Evolutionary conservation across 1,139 yeast genomes (phyloP).

Genomic region (Spathaspora sp.): DNA sequence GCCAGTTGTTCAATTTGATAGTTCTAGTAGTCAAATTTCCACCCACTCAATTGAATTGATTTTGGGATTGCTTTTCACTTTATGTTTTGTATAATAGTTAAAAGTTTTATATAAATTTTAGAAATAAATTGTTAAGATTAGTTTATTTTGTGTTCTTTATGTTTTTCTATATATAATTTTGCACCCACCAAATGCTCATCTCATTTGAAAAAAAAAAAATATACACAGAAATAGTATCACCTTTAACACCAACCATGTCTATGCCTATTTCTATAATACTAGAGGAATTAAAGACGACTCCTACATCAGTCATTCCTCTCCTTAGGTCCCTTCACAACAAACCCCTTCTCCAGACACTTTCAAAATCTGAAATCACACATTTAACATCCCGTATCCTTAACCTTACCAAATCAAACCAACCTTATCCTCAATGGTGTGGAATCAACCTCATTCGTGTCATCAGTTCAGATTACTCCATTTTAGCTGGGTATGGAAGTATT

Average conservation of each 20-base stretch:
- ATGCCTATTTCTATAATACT: slow-evolving; percentile 34
- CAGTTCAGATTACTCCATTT: slow-evolving; percentile 49
- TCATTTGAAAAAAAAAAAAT: not conserved
- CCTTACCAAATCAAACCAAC: slow-evolving; percentile 50
- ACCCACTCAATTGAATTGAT: not conserved
- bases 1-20: not conserved
- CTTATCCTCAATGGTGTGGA: slow-evolving; percentile 62
- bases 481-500: slow-evolving; percentile 58
- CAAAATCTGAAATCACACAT: slow-evolving; percentile 57
- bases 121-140: too few relatives aligned
- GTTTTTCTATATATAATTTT: not conserved
- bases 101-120: not conserved
- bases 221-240: not conserved
- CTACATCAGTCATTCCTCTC: slow-evolving; percentile 36
- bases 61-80: not conserved
- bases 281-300: slow-evolving; percentile 35
- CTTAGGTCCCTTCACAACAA: slow-evolving; percentile 31
- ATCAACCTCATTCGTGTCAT: slow-evolving; percentile 53
- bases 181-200: slow-evolving; percentile 2
- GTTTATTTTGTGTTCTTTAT: not conserved
- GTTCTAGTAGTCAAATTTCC: not conserved
- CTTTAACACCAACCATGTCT: slow-evolving; percentile 1
- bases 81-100: not conserved
- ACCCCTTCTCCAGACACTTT: slow-evolving; percentile 34
- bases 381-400: slow-evolving; percentile 56